Evolutionary conservation across 805 yeast genomes (phyloP).

Genomic region (Metschnikowia aberdeeniae): DNA sequence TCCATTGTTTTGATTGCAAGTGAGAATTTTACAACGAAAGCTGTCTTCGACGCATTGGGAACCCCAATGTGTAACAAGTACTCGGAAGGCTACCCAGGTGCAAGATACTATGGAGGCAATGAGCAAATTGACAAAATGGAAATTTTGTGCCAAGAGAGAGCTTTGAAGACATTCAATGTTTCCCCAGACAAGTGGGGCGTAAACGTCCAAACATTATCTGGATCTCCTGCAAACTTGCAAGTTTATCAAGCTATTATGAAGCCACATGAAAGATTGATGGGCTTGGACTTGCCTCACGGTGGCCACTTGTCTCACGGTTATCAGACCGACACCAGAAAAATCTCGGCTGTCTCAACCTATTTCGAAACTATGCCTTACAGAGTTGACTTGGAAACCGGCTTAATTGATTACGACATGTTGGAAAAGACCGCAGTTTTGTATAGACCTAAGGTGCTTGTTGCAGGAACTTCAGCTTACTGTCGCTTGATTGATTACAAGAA

Average conservation of each 20-base stretch:
- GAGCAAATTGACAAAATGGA: constrained; percentile 95
- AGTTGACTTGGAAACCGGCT: constrained; percentile 85
- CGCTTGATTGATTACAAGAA: constrained; percentile 94
- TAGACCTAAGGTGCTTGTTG: constrained; percentile 95
- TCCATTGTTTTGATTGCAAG: constrained; percentile 94
- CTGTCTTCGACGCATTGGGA: constrained; percentile 95
- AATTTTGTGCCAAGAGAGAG: constrained; percentile 88
- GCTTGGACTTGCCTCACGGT: constrained; percentile 96
- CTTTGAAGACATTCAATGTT: constrained; percentile 81
- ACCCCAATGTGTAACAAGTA: constrained; percentile 98
- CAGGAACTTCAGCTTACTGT: constrained; percentile 98
- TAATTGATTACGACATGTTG: constrained; percentile 92
- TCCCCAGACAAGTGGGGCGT: constrained; percentile 92
- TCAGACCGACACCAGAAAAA: constrained; percentile 90
- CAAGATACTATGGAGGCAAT: constrained; percentile 98
- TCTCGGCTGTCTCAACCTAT: constrained; percentile 92
- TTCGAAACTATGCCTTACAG: constrained; percentile 99
- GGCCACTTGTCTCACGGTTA: constrained; percentile 98
- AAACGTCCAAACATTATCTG: constrained; percentile 93
- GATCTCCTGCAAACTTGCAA: constrained; percentile 96
- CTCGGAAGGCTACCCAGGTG: constrained; percentile 99
- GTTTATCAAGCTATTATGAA: constrained; percentile 94
- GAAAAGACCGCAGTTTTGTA: constrained; percentile 86
- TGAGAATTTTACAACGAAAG: constrained; percentile 93
- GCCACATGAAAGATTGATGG: constrained; percentile 97